A percentile compares a stretch with the other conserved stretches of the same genome.
Evolutionary conservation across 2,329 filamentous ascomycete genomes (phyloP).

Genomic region (Dothideomycetidae sp.): DNA sequence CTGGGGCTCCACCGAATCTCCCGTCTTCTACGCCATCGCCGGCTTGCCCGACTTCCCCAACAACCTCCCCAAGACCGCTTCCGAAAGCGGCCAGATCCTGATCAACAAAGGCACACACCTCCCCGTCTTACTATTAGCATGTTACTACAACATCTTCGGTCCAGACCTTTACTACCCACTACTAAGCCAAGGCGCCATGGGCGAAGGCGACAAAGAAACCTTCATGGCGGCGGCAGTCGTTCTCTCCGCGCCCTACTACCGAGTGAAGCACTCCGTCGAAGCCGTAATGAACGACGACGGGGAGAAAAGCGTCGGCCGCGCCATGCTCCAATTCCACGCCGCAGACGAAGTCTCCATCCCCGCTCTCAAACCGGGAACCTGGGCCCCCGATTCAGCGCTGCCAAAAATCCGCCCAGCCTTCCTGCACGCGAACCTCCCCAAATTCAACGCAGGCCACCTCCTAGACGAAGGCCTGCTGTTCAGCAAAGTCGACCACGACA

Average conservation of each 20-base stretch:
- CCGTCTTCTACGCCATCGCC: slow-evolving; percentile 27
- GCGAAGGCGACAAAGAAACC: slow-evolving; percentile 39
- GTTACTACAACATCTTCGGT: slow-evolving; percentile 37
- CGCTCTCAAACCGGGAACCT: slow-evolving; percentile 5
- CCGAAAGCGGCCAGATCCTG: slow-evolving; percentile 33
- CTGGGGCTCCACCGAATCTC: slow-evolving; percentile 28
- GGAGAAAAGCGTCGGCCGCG: slow-evolving; percentile 10
- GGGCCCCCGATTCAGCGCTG: slow-evolving; percentile 3
- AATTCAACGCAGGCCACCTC: slow-evolving; percentile 20
- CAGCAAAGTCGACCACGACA: slow-evolving; percentile 9
- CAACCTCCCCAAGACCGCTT: slow-evolving; percentile 24
- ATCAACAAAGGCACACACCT: slow-evolving; percentile 30
- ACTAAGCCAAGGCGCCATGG: slow-evolving; percentile 32
- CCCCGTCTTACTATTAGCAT: slow-evolving; percentile 30
- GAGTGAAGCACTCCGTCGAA: slow-evolving; percentile 20
- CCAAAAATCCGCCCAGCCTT: slow-evolving; percentile 13
- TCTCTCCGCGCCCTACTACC: slow-evolving; percentile 28
- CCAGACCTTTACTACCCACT: slow-evolving; percentile 33
- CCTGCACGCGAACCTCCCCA: slow-evolving; percentile 19
- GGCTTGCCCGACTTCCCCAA: slow-evolving; percentile 19
- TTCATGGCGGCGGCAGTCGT: slow-evolving; percentile 33
- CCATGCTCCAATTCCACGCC: slow-evolving; percentile 15
- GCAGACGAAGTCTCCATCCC: slow-evolving; percentile 7
- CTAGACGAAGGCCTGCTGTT: slow-evolving; percentile 17
- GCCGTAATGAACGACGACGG: slow-evolving; percentile 11